Percentiles rank a stretch among this genome's conserved stretches.
Evolutionary conservation across 2,329 filamentous ascomycete genomes (phyloP).

Genomic region (Phialophora chinensis): DNA sequence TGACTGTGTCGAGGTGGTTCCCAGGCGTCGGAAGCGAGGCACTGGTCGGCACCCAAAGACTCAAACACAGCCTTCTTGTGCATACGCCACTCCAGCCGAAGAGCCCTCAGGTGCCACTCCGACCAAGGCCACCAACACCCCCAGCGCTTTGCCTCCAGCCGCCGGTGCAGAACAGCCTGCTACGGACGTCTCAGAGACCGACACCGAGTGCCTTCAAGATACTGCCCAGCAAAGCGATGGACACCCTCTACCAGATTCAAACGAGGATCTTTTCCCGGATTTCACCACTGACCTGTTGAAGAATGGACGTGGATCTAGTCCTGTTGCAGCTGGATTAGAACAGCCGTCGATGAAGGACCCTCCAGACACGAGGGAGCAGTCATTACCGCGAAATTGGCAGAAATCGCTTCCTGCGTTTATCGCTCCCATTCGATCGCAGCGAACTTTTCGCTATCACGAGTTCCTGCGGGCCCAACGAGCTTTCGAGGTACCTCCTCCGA

Average conservation of each 20-base stretch:
- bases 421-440: conserved; percentile 75
- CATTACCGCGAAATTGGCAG: not conserved
- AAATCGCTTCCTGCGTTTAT: conserved; percentile 62
- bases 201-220: not conserved
- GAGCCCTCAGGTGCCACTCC: no score
- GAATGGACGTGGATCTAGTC: no score
- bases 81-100: not conserved
- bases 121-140: no score
- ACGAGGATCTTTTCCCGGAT: conserved; percentile 25
- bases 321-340: not conserved
- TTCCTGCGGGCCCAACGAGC: conserved; percentile 79
- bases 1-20: conserved; percentile 13
- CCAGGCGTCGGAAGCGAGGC: not conserved
- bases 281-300: conserved; percentile 15
- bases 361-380: not conserved
- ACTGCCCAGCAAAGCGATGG: not conserved
- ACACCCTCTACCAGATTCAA: conserved; percentile 6
- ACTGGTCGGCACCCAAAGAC: not conserved
- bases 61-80: not conserved
- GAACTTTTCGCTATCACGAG: conserved; percentile 79
- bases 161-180: not conserved
- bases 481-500: conserved; percentile 71
- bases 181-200: not conserved
- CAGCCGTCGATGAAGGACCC: not conserved
- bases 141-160: not conserved